phyloP scores from a whole-genome alignment of 768 basidiomycete genomes.

The Chiua virens region DNA sequence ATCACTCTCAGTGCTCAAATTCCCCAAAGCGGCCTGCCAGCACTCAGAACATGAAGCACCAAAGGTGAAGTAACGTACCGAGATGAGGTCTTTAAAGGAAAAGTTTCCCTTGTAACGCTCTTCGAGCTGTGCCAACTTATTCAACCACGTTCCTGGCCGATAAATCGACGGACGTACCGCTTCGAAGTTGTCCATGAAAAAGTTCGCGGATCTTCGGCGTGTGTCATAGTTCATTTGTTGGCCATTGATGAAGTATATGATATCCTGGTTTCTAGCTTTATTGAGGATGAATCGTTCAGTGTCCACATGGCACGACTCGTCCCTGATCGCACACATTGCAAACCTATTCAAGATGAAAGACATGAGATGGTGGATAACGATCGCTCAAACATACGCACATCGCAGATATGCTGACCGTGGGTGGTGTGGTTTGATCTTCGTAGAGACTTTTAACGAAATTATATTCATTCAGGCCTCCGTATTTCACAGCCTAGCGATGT shows the following conservation, averaged over 20 bases:
- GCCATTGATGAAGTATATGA: conserved; percentile 61
- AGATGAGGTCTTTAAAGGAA: conserved; percentile 51
- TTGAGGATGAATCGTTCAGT: conserved; percentile 61
- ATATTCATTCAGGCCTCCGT: conserved; percentile 76
- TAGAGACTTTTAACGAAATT: conserved; percentile 68
- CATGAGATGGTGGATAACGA: not conserved
- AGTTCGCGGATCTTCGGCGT: conserved; percentile 53
- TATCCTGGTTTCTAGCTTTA: conserved; percentile 59
- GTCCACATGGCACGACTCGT: conserved; percentile 55
- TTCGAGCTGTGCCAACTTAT: conserved; percentile 43
- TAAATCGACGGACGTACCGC: conserved; percentile 39
- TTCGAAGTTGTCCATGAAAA: conserved; percentile 72
- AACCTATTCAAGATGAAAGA: conserved; percentile 37
- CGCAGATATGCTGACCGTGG: conserved; percentile 61
- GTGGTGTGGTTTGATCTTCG: conserved; percentile 72
- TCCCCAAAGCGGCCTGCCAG: conserved; percentile 37
- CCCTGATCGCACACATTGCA: conserved; percentile 62
- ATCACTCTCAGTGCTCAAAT: conserved; percentile 69
- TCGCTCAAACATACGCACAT: conserved; percentile 45
- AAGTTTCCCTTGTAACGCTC: conserved; percentile 74
- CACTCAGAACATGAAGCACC: conserved; percentile 7
- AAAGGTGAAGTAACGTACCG: conserved; percentile 37
- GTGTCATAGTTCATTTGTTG: conserved; percentile 56
- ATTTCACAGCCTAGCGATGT: conserved; percentile 56
- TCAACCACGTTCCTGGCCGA: not conserved